Evolutionary conservation across 192 early-diverging fungal species (phyloP), one percentile per base, ranked within the genome.

Genomic region (Pilaira anomala): DNA sequence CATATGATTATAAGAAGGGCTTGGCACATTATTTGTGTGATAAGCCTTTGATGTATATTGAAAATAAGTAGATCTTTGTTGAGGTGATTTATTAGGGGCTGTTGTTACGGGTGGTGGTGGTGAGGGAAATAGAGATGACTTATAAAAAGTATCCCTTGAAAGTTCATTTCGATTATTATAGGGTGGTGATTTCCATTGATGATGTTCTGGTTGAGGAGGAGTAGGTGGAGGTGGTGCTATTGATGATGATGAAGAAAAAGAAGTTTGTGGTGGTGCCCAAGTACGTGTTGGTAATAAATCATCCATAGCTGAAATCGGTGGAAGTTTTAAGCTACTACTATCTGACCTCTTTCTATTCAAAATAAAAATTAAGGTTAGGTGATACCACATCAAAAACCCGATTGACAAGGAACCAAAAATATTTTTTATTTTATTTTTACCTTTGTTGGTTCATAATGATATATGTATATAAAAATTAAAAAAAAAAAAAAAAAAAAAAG

Each of bases 221-320:
- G 60, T 46, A 49, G 60, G 46, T 26, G 30, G 45, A n/a, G 46
- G 48, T 11, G 21, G n/a, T n/a, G 45, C n/a, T 49, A 7, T 53
- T 29, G 9, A 26, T 8, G 26, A 33, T 30, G 51, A 28, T 5
- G 14, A 14, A 11, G 56, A 4, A 19, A 19, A 13, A 7, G 60
- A 13, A 16, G 22, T 30, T 13, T 2, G 41, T 29, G 60, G 60
- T 61, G 60, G 60, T 16, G 22, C 40, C 60, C 60, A 62, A 13
- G 45, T 36, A 36, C 60, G 60, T 11, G n/a, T 49, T 12, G 60
- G 60, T 36, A 62, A 39, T 14, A 46, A 21, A 12, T 50, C 45
- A 49, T 62, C 46, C 46, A 62, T 62, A 7, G 60, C 46, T 62
- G 60, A 62, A 14, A 62, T 62, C 9, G 60, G 60, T 49, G 60